Conservation (phyloP, 1,284 basidiomycete species). For the Ustilago vetiveriae region DNA sequence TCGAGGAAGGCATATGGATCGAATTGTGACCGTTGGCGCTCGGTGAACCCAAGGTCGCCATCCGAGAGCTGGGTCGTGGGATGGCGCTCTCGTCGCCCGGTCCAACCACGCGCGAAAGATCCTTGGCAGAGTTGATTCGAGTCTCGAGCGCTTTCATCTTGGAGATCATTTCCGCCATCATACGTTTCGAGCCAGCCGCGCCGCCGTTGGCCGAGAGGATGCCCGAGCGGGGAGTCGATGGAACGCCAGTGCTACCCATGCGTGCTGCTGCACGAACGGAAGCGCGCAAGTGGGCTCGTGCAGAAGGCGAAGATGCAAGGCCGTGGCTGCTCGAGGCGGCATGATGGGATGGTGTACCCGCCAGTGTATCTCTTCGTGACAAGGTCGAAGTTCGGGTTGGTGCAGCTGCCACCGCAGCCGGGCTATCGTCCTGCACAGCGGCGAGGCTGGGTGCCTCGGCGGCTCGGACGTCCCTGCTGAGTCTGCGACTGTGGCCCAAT, state of each 20-base stretch:
- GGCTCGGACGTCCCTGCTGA: conserved; percentile 40
- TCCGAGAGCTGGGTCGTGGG: conserved; percentile 59
- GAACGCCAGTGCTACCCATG: conserved; percentile 3
- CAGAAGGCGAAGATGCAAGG: conserved; percentile 30
- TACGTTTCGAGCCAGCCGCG: conserved; percentile 29
- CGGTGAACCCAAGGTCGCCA: conserved; percentile 41
- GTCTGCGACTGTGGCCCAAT: conserved; percentile 40
- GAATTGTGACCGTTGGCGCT: conserved; percentile 11
- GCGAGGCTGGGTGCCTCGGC: conserved; percentile 24
- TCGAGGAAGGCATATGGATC: conserved; percentile 27
- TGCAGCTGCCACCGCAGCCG: conserved; percentile 6
- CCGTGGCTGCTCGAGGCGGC: conserved; percentile 2
- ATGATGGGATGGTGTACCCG: conserved; percentile 23
- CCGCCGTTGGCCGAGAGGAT: conserved; percentile 2
- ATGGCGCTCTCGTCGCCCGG: conserved; percentile 53
- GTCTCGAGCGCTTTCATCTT: conserved; percentile 62
- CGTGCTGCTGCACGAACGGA: conserved; percentile 32
- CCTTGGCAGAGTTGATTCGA: conserved; percentile 55
- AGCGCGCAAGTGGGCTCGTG: conserved; percentile 35
- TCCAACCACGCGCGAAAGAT: conserved; percentile 27
- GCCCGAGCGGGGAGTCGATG: conserved; percentile 14
- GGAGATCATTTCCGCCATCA: conserved; percentile 57
- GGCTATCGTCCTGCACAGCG: conserved; percentile 44
- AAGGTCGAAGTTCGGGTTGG: conserved; percentile 18
- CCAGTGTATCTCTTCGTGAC: conserved; percentile 16